Evolutionary conservation across 805 yeast genomes (phyloP), one percentile per base, ranked within the genome.

Genomic region (Starmera quercuum): DNA sequence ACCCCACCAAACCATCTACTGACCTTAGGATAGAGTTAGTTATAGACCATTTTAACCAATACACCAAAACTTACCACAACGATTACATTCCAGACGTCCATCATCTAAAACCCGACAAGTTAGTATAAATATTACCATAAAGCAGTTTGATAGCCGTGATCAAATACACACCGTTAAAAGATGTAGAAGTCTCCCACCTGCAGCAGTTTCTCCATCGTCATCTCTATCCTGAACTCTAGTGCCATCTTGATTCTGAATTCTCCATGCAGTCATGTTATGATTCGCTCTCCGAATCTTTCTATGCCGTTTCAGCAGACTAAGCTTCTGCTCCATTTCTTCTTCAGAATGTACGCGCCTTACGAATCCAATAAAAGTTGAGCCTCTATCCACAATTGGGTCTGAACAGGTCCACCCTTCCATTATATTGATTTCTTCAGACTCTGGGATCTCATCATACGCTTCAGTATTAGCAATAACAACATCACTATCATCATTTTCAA

Each of bases 131-230:
- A 8, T 11, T 11, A 21, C 23, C 11, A 11, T 11, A 8, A 21
- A 21, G 11, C 8, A 23, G 13, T 12, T 7, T 5, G 13, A 7
- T 7, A n/a, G n/a, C n/a, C n/a, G n/a, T n/a, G n/a, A n/a, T n/a
- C n/a, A n/a, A 14, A 14, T 8, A 26, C 29, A 15, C 13, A 51
- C 40, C 24, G 83, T 74, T 43, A 88, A 58, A 31, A 88, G 57
- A 61, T 86, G 95, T 32, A 87, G 57, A 67, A 88, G 61, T 37
- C 96, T 63, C 5, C 88, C 76, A 8, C 98, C 98, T 1, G 97
- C 95, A 1, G 97, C 97, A 0, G 94, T 71, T 52, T 92, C 98
- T 3, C 98, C 98, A 52, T 90, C 98, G 54, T 92, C 97, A 51
- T 92, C 97, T 46, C 84, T 87, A 47, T 92, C 97, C 47, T 84